Evolutionary conservation across 1,139 yeast genomes (phyloP).

Genomic region (Yamadazyma aaseri): DNA sequence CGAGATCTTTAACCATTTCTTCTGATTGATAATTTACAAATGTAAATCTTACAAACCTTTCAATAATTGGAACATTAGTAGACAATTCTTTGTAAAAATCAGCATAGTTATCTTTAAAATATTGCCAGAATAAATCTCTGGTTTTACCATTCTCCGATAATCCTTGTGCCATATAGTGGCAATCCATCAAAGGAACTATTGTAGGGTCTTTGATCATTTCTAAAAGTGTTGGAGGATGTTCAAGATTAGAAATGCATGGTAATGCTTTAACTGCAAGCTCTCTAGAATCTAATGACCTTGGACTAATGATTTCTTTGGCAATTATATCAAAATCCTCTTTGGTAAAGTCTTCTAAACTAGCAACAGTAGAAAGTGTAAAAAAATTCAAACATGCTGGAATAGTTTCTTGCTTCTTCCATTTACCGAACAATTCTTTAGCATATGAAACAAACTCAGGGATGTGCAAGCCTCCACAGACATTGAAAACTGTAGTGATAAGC

Average conservation of each 20-base stretch:
- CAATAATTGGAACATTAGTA: conserved; percentile 60
- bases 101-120: conserved; percentile 53
- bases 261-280: conserved; percentile 64
- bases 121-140: conserved; percentile 54
- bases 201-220: conserved; percentile 37
- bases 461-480: conserved; percentile 50
- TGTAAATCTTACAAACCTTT: conserved; percentile 58
- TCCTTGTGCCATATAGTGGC: conserved; percentile 55
- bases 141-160: conserved; percentile 52
- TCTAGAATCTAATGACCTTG: conserved; percentile 63
- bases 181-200: conserved; percentile 67
- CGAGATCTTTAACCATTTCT: conserved; percentile 44
- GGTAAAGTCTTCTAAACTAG: conserved; percentile 40
- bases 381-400: conserved; percentile 57
- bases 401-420: conserved; percentile 31
- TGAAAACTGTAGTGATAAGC: conserved; percentile 51
- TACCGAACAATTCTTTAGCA: conserved; percentile 42
- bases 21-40: conserved; percentile 46
- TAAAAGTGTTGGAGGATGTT: conserved; percentile 37
- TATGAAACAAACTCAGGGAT: conserved; percentile 47
- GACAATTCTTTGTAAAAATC: conserved; percentile 47
- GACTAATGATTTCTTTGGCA: conserved; percentile 49
- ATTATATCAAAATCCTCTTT: conserved; percentile 48
- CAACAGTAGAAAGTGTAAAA: conserved; percentile 52
- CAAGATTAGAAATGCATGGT: conserved; percentile 50